Base-by-base conservation (phyloP, 345 rosid species). In the Linum trigynum region DNA sequence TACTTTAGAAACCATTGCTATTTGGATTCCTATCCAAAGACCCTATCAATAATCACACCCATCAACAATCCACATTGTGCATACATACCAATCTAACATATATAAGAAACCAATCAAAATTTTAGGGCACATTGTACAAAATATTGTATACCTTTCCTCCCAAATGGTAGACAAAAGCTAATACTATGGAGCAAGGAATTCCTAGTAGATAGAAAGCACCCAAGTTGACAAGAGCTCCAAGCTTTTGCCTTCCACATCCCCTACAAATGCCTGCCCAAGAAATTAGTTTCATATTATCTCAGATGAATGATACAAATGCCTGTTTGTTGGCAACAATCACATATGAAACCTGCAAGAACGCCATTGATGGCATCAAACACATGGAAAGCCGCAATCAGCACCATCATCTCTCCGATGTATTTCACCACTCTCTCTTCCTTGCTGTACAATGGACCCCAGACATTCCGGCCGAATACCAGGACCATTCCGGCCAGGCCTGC, bases 191-290 rank as follows among this genome's bases (percentile, higher is more conserved):
- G 0, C 53, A 14, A 1, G 77, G 83, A 57, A 71, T 55, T 35
- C 83, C 87, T 2, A 72, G 41, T 0, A 80, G 50, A 37, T 78
- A 68, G 68, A 67, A 83, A 10, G 84, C 80, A 3, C 76, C 81
- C 3, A 82, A 71, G 56, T 77, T 79, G 11, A 68, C 73, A 37
- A 53, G 55, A 5, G 82, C 82, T 15, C 84, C 84, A 1, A 69
- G 55, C 8, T 71, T 71, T 61, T 75, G 83, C 87, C 81, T 70
- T 45, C 81, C 83, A 62, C 86, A 65, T 65, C 84, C 84, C 53
- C 87, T 74, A 1, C 70, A 73, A 42, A 55, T 67, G 14, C 85
- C 80, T 75, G 72, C 23, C 15, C 4, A 53, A 53, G 5, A 23
- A 15, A 15, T 39, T 51, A 10, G 8, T 17, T 9, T 11, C 3